Percentiles rank a stretch among this genome's conserved stretches.
Conservation (phyloP, 768 basidiomycete genomes). For the Galerina marginata region DNA sequence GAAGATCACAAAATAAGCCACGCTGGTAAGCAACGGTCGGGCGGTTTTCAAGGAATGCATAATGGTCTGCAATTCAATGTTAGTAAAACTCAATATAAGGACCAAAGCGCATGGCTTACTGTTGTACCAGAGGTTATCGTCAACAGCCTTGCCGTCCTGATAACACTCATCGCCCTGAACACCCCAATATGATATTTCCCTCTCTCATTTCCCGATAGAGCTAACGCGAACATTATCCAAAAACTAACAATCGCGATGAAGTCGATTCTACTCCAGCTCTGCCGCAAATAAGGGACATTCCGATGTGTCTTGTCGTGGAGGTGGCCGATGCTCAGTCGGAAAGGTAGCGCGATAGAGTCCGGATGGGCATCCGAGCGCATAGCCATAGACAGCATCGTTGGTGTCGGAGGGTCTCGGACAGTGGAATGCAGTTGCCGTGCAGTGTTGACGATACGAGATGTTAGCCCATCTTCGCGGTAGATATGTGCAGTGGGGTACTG, state of each 20-base stretch:
- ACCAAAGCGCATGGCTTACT: conserved; percentile 47
- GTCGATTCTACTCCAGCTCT: conserved; percentile 93
- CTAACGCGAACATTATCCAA: conserved; percentile 83
- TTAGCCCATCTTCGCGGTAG: conserved; percentile 32
- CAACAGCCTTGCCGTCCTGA: conserved; percentile 81
- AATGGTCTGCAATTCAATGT: conserved; percentile 57
- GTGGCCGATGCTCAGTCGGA: conserved; percentile 61
- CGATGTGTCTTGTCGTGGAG: conserved; percentile 61
- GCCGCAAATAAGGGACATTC: conserved; percentile 87
- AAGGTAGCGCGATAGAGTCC: conserved; percentile 61
- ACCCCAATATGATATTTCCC: conserved; percentile 77
- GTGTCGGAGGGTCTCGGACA: conserved; percentile 50
- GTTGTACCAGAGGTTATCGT: conserved; percentile 92
- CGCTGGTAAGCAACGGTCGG: conserved; percentile 85
- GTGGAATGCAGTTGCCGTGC: conserved; percentile 42
- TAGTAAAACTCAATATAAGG: not conserved
- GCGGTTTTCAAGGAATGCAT: conserved; percentile 92
- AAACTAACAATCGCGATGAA: conserved; percentile 84
- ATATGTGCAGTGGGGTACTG: too few species aligned
- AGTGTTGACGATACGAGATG: conserved; percentile 30
- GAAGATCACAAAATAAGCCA: conserved; percentile 91
- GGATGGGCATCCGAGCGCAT: conserved; percentile 46
- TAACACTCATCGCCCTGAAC: conserved; percentile 87
- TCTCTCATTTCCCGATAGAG: conserved; percentile 70
- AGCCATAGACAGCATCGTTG: conserved; percentile 55